Evolutionary conservation across 1,139 yeast genomes (phyloP), one percentile per base, ranked within the genome.

Genomic region (Taphrina communis): DNA sequence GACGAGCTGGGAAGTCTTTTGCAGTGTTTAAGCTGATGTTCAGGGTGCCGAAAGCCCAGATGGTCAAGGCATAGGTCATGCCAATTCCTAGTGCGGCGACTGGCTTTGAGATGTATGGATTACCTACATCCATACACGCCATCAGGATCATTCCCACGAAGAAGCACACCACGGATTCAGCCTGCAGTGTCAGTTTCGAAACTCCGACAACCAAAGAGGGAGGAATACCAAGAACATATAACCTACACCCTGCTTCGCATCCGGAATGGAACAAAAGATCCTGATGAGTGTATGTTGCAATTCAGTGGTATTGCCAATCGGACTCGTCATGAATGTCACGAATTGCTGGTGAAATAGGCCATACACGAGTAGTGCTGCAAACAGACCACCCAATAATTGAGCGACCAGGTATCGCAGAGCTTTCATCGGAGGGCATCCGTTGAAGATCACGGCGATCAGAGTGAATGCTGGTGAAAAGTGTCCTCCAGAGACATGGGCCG

Each of bases 391-490:
- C 14, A 80, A 70, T 53, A 79, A 70, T 73, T 81, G 84, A 31
- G 80, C 81, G 44, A 76, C 72, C 41, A 80, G 72, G 72, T 81
- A 81, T 36, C 78, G 76, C 36, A 81, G 80, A 7, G 81, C 78
- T 69, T 81, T 81, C 72, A 75, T 78, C 74, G 79, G 75, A 48
- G 83, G 83, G 72, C 81, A 80, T 3, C 80, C 81, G 75, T 83
- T 77, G 71, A 76, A 81, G 6, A 79, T 73, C 60, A 80, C 82
- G 73, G 80, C 77, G 14, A 79, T 73, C 14, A 81, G 53, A 0
- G 83, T 80, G 50, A 81, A 78, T 65, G 82, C 81, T 12, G 83
- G 83, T 72, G 81, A 81, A 70, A 81, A 71, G 74, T 81, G 84
- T 17, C 80, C 84, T 73, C 83, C 83, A 57, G 83, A 80, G 65